A percentile compares a stretch with the other conserved stretches of the same genome.
These are phyloP conservation scores for Scheffersomyces spartinae DNA, from an alignment of 805 yeast species.

Conservation along the genomic window DNA sequence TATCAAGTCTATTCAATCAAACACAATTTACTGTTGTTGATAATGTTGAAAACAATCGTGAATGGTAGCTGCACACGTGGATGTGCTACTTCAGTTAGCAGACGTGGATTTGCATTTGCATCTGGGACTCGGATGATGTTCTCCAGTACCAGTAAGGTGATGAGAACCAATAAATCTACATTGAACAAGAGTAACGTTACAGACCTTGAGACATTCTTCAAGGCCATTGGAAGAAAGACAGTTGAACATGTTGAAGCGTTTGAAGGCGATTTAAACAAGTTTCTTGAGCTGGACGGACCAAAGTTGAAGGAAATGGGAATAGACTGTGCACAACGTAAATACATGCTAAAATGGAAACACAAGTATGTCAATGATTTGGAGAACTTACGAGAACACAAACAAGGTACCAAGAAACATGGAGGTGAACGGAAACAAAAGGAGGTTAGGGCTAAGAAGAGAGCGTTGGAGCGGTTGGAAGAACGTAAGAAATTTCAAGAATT, in stretches of 20 bases:
- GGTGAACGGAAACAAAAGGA: slow-evolving; percentile 72
- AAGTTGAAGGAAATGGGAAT: slow-evolving; percentile 68
- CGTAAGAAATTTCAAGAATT: too few species aligned
- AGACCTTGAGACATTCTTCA: slow-evolving; percentile 63
- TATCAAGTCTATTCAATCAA: too few species aligned
- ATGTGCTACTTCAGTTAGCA: too few species aligned
- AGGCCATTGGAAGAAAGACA: slow-evolving; percentile 68
- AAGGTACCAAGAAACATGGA: slow-evolving; percentile 68
- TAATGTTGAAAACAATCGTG: too few species aligned
- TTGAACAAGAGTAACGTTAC: too few species aligned
- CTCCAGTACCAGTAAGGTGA: too few species aligned
- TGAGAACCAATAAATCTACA: too few species aligned
- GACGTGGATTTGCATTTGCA: too few species aligned
- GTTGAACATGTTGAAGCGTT: slow-evolving; percentile 57
- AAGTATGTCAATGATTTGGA: slow-evolving; percentile 46
- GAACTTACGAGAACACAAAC: slow-evolving; percentile 42
- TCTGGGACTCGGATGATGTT: too few species aligned
- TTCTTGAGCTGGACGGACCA: slow-evolving; percentile 44
- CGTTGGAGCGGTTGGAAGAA: too few species aligned
- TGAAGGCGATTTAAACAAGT: slow-evolving; percentile 45
- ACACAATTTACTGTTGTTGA: too few species aligned
- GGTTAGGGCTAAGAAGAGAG: slow-evolving; percentile 41
- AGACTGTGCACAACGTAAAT: slow-evolving; percentile 59
- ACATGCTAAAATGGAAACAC: slow-evolving; percentile 64
- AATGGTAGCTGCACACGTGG: too few species aligned